phyloP scores from a whole-genome alignment of 805 yeast species.

The Cyberlindnera euphorbiae region DNA sequence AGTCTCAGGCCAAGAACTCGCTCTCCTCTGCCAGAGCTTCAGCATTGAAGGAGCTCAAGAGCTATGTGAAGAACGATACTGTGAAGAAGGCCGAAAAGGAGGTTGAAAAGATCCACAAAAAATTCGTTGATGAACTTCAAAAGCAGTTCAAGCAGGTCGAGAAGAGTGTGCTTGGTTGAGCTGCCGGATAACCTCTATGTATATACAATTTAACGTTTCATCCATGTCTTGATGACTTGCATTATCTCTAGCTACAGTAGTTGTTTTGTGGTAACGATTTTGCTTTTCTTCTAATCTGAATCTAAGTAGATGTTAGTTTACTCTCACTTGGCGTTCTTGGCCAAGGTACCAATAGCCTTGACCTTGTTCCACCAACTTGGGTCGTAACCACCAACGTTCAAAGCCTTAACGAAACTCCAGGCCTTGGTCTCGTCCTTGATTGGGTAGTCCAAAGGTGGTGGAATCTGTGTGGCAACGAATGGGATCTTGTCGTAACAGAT shows the following conservation, averaged over 20 bases:
- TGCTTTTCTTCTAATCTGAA: too few species aligned
- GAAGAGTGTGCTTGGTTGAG: slow-evolving; percentile 32
- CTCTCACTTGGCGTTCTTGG: slow-evolving; percentile 36
- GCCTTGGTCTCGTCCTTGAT: slow-evolving; percentile 75
- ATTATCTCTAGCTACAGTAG: too few species aligned
- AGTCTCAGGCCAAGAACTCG: slow-evolving; percentile 41
- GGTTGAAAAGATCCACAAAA: slow-evolving; percentile 67
- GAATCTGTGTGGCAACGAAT: slow-evolving; percentile 76
- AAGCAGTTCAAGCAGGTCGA: slow-evolving; percentile 55
- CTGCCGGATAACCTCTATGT: too few species aligned
- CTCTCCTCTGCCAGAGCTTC: slow-evolving; percentile 55
- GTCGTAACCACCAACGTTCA: slow-evolving; percentile 84
- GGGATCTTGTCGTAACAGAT: slow-evolving; percentile 81
- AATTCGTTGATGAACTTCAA: slow-evolving; percentile 51
- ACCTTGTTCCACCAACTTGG: slow-evolving; percentile 64
- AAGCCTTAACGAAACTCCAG: slow-evolving; percentile 79
- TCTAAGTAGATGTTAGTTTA: too few species aligned
- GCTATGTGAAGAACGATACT: slow-evolving; percentile 45
- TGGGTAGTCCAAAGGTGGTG: slow-evolving; percentile 89
- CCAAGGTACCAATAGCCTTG: slow-evolving; percentile 48
- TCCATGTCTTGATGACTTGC: too few species aligned
- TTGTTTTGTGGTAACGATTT: too few species aligned
- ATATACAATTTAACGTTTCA: not conserved
- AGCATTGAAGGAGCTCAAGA: slow-evolving; percentile 51
- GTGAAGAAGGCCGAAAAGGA: slow-evolving; percentile 52